Evolutionary conservation across 2,329 filamentous ascomycete genomes (phyloP).

Genomic region (Mycosphaerella sp.): DNA sequence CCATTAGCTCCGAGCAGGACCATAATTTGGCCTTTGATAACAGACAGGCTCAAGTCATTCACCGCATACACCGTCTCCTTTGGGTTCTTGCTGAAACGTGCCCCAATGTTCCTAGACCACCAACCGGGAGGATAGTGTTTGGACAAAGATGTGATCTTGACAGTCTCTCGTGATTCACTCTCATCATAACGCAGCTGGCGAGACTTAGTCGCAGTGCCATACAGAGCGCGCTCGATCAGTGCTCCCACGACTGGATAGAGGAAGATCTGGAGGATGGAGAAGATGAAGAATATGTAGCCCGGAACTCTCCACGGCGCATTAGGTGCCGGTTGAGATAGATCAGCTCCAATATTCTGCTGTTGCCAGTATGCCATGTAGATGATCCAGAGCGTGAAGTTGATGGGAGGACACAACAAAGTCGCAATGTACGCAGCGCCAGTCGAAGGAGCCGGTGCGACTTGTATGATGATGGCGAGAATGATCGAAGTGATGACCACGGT

Average conservation of each 20-base stretch:
- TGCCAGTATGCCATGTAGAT: conserved; percentile 73
- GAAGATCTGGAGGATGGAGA: conserved; percentile 70
- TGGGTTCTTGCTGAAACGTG: conserved; percentile 43
- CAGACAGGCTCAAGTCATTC: conserved; percentile 63
- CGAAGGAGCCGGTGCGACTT: conserved; percentile 59
- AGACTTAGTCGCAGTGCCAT: conserved; percentile 62
- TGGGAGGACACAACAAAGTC: conserved; percentile 74
- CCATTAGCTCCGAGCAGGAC: conserved; percentile 83
- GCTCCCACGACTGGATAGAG: conserved; percentile 71
- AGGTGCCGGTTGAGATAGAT: conserved; percentile 59
- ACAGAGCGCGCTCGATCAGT: conserved; percentile 64
- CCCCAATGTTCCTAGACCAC: conserved; percentile 47
- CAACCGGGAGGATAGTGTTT: conserved; percentile 69
- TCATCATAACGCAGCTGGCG: conserved; percentile 38
- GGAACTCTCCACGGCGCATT: conserved; percentile 55
- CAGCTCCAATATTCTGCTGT: conserved; percentile 51
- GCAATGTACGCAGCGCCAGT: conserved; percentile 63
- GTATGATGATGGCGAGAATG: conserved; percentile 73
- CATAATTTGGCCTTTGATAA: conserved; percentile 73
- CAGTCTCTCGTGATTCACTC: conserved; percentile 44
- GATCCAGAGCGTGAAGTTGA: conserved; percentile 83
- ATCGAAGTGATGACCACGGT: conserved; percentile 66
- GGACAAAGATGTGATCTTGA: conserved; percentile 65
- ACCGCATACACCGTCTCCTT: conserved; percentile 74
- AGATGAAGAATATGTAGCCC: conserved; percentile 70